Base-by-base conservation (phyloP, 441 rosid genomes). In the Kokia cookei region DNA sequence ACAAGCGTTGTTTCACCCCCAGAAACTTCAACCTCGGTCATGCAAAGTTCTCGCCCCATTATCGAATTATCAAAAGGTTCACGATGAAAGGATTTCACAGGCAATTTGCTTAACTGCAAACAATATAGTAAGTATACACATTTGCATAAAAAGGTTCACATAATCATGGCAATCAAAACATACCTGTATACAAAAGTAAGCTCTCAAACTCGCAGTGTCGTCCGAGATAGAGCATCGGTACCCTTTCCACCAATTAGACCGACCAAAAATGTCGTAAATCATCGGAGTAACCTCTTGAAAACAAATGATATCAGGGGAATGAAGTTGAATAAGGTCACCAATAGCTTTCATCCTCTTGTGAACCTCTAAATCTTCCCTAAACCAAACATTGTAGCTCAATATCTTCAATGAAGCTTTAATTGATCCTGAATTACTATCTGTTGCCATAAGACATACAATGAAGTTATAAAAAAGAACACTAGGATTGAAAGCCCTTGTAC, bases 361-460 rank as follows among this genome's bases (percentile, higher is more conserved):
- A 82, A 95, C 22, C 84, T 93, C 99, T 79, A 95, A 73, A 79
- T 93, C 99, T 77, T 93, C 98, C 47, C 97, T 87, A 69, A 95
- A 93, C 99, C 99, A 95, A 73, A 95, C 93, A 88, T 95, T 95
- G 83, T 95, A 95, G 86, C 83, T 95, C 88, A 95, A 79, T 45
- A 95, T 77, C 88, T 92, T 90, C 73, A 92, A 68, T 19, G 91
- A 69, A 78, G 75, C 53, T 14, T 67, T 43, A 77, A 55, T 71
- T 43, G 81, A 32, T 61, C 77, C 73, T 78, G 90, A 84, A 69
- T 54, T 64, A 67, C 78, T 66, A 51, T 80, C 89, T 85, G 85
- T 72, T 22, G 65, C 26, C 2, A 37, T n/a, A 51, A 7, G 14
- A 55, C 27, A 47, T 29, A 14, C 79, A 71, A 64, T 26, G 37